A percentile compares a stretch with the other conserved stretches of the same genome.
These are phyloP conservation scores for Candida lessepsii DNA, from an alignment of 805 yeast genomes.

Conservation along the genomic window DNA sequence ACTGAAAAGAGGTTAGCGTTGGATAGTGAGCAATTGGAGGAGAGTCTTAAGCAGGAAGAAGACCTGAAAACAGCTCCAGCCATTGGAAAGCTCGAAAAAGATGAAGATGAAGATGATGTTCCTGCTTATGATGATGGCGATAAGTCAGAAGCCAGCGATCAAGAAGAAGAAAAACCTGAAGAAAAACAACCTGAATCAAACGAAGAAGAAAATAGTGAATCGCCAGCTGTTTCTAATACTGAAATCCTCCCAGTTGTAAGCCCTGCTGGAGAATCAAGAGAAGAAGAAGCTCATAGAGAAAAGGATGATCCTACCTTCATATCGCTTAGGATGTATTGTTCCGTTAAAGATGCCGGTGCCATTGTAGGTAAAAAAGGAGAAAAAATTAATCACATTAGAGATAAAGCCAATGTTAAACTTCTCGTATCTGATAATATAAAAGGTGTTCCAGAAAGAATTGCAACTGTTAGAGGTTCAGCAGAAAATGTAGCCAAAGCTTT, in stretches of 20 bases:
- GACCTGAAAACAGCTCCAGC: conserved; percentile 14
- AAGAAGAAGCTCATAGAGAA: conserved; percentile 14
- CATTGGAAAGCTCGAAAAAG: conserved; percentile 1
- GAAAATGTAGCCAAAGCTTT: conserved; percentile 80
- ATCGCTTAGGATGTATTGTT: conserved; percentile 70
- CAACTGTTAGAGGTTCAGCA: conserved; percentile 70
- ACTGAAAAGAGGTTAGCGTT: conserved; percentile 66
- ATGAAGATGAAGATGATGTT: conserved; percentile 3
- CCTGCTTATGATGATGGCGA: conserved; percentile 4
- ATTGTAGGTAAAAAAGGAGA: conserved; percentile 84
- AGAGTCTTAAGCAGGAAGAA: conserved; percentile 30
- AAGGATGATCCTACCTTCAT: conserved; percentile 61
- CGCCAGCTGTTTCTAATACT: not conserved
- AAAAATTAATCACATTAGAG: conserved; percentile 61
- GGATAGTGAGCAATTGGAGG: conserved; percentile 58
- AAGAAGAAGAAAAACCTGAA: conserved; percentile 6
- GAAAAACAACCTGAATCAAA: not conserved
- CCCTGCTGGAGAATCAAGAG: not conserved
- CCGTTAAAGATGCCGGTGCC: conserved; percentile 70
- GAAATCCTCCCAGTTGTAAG: not conserved
- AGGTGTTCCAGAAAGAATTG: conserved; percentile 71
- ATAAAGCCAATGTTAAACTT: conserved; percentile 59
- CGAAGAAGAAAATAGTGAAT: conserved; percentile 1
- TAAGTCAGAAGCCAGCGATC: not conserved
- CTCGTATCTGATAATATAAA: conserved; percentile 71